Base-by-base conservation (phyloP, 2,329 filamentous ascomycete genomes). In the Emergomyces africanus region DNA sequence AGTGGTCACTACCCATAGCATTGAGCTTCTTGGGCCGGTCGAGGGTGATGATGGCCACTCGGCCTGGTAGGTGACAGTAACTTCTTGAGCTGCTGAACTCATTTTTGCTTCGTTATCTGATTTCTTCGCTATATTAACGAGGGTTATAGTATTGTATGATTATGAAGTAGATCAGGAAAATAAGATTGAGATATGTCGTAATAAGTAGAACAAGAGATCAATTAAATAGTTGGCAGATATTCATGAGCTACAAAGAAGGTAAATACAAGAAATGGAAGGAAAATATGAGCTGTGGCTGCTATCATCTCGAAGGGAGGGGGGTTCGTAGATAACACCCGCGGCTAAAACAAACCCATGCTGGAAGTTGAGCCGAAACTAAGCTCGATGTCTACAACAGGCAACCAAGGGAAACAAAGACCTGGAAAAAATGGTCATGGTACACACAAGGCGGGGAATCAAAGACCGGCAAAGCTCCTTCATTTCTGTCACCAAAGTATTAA, bases 21-120 rank as follows among this genome's bases (percentile, higher is more conserved):
- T 95, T 95, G 72, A 97, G 88, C 77, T 96, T 96, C 70, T 85
- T 82, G 58, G 86, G 82, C 57, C 89, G 87, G 74, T 91, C 86
- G 70, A 99, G 85, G 20, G 89, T 96, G 72, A 99, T 85, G 69
- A 91, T 83, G 68, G 92, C 89, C 64, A 90, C 76, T 61, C 84
- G 85, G 71, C 83, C 66, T 79, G 77, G 72, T 85, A 88, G 62
- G 83, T 79, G 66, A 88, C 69, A 53, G 78, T 79, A 61, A 86
- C 78, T 56, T 74, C 71, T 62, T 55, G 14, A 23, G 53, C 23
- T 35, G 53, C 39, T 9, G 53, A 28, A 12, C n/a, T 25, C 53
- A 55, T 55, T 30, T 55, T 44, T 55, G 53, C 53, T 23, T 25
- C 8, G 10, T 55, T 18, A 35, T 50, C 20, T 42, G 28, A 15